Percentiles rank a stretch among this genome's conserved stretches.
Evolutionary conservation across 371 early-diverging fungal genomes (phyloP).

Genomic region (Batkoa obscura): DNA sequence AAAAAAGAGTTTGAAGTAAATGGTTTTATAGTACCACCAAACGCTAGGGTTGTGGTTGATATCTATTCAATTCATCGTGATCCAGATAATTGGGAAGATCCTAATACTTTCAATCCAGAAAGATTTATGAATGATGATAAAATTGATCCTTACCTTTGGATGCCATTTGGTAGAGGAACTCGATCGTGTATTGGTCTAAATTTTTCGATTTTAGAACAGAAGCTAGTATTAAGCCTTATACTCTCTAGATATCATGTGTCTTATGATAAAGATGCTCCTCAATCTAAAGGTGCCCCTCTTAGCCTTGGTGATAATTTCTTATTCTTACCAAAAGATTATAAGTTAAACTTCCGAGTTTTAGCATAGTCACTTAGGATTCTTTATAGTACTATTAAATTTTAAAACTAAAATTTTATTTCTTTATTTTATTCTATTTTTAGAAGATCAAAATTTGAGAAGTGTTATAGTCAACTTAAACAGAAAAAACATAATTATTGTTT

Average conservation of each 20-base stretch:
- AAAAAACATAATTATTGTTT: no score
- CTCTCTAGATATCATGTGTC: constrained; percentile 5
- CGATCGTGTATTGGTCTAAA: constrained; percentile 30
- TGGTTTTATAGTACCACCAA: background rate
- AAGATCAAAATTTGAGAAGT: no score
- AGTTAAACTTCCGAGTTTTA: no score
- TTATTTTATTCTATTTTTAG: no score
- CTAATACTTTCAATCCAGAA: constrained; percentile 15
- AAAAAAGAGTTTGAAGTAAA: background rate
- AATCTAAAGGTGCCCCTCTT: no score
- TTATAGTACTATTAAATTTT: no score
- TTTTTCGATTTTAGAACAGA: constrained; percentile 30
- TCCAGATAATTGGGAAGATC: constrained; percentile 12
- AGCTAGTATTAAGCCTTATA: constrained; percentile 23
- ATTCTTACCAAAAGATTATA: no score
- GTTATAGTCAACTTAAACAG: no score
- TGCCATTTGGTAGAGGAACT: constrained; percentile 9
- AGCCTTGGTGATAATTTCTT: no score
- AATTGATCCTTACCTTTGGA: background rate
- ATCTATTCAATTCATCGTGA: background rate
- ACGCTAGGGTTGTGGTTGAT: background rate
- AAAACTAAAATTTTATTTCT: no score
- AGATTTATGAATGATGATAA: constrained; percentile 8
- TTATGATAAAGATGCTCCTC: no score
- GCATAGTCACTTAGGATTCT: no score